A percentile compares a stretch with the other conserved stretches of the same genome.
phyloP scores from a whole-genome alignment of 768 basidiomycete genomes.

The Postia placenta region DNA sequence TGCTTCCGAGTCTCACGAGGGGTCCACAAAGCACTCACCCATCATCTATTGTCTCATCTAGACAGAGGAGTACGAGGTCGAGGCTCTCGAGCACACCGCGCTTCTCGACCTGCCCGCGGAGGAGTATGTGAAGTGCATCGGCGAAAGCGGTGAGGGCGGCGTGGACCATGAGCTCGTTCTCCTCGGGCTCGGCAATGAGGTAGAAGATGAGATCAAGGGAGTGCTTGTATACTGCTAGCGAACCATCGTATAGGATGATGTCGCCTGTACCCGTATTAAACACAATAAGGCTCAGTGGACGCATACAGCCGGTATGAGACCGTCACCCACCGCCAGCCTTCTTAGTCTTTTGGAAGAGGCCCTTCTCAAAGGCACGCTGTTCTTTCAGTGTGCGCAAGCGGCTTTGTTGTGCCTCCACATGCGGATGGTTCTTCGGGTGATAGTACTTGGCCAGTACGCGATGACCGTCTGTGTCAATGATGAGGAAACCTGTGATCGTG shows the following conservation, averaged over 20 bases:
- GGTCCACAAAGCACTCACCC: constrained; percentile 62
- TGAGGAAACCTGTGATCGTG: constrained; percentile 78
- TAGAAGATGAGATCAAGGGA: constrained; percentile 95
- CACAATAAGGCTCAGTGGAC: not conserved
- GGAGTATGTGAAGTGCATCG: constrained; percentile 80
- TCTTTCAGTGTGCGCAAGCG: constrained; percentile 75
- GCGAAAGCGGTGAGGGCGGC: constrained; percentile 77
- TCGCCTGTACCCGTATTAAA: constrained; percentile 54
- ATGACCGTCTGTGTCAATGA: constrained; percentile 93
- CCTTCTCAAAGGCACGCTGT: constrained; percentile 93
- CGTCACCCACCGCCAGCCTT: constrained; percentile 72
- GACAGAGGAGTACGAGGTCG: constrained; percentile 84
- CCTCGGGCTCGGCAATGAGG: constrained; percentile 77
- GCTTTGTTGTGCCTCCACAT: constrained; percentile 56
- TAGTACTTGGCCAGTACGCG: constrained; percentile 97
- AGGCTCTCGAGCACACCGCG: constrained; percentile 90
- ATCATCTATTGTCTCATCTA: constrained; percentile 97
- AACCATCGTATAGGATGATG: constrained; percentile 85
- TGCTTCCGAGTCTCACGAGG: too few species aligned
- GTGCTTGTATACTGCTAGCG: constrained; percentile 90
- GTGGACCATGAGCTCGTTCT: constrained; percentile 96
- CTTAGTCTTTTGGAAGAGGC: constrained; percentile 92
- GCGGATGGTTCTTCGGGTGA: constrained; percentile 56
- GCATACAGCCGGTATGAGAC: too few species aligned
- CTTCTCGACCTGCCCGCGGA: constrained; percentile 93